Evolutionary conservation across 192 early-diverging fungal species (phyloP), one percentile per base, ranked within the genome.

Genomic region (Backusella sp.): DNA sequence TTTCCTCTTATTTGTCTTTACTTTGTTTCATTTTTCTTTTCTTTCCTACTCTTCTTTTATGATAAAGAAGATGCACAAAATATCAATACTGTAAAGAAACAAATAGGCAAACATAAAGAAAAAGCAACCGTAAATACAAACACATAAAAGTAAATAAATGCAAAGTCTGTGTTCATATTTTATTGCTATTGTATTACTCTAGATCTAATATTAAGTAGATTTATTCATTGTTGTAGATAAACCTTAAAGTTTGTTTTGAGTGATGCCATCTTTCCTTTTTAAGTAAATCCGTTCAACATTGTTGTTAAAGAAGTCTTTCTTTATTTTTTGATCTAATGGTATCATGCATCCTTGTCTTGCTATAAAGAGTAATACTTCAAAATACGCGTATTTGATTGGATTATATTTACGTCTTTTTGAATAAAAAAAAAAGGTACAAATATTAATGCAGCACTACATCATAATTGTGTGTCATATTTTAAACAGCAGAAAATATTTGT

Each of bases 371-470:
- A 62, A 62, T 62, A n/a, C 23, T 28, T 62, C 9, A 7, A 28
- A 62, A 62, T 12, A 12, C 56, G 12, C 11, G 3, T 26, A 28
- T 62, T 28, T 28, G 56, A 62, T 62, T 62, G 56, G 56, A 26
- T 62, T 62, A 28, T 28, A 28, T 62, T 14, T 28, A 28, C 56
- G 26, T 62, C 56, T 28, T 2, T 49, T 14, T 26, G 26, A 11
- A 21, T 62, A 62, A 62, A 39, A 53, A 23, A 23, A 28, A 26
- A 28, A 49, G 46, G 46, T 49, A 62, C 56, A 62, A 62, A 62
- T 62, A 62, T 62, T 62, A 62, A 62, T 62, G 56, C 56, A 62
- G 28, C 56, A 62, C 56, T 62, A 62, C 56, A 62, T 62, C 56
- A 62, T 62, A 62, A 28, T 28, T 12, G 56, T 62, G 56, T 62